phyloP scores from a whole-genome alignment of 139 green algal genomes.

The Chloropicon primus region DNA sequence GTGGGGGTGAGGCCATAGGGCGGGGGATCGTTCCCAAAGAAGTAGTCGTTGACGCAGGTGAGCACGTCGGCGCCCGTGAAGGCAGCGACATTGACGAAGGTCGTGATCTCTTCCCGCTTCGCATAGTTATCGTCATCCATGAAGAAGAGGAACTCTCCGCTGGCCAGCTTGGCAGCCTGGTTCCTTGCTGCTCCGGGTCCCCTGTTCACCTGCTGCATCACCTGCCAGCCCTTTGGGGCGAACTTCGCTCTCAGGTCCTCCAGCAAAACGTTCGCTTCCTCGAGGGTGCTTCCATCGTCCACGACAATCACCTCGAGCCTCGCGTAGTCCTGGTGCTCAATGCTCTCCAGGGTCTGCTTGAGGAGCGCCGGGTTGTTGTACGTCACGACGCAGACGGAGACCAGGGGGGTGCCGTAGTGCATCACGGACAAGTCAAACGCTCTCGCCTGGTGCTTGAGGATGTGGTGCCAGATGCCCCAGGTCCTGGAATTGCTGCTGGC shows the following conservation, averaged over 20 bases:
- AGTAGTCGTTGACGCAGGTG: slow-evolving; percentile 20
- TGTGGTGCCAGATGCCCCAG: slow-evolving; percentile 17
- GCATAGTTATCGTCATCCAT: slow-evolving; percentile 18
- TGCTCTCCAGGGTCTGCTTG: slow-evolving; percentile 12
- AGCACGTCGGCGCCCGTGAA: slow-evolving; percentile 15
- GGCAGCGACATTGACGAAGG: slow-evolving; percentile 10
- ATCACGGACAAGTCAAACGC: not conserved
- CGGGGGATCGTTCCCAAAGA: slow-evolving; percentile 10
- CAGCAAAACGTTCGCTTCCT: slow-evolving; percentile 13
- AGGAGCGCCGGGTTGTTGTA: slow-evolving; percentile 20
- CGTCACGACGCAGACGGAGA: slow-evolving; percentile 21
- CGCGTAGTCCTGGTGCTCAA: slow-evolving; percentile 13
- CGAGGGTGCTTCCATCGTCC: slow-evolving; percentile 13
- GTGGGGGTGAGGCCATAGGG: not conserved
- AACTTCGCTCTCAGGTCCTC: not conserved
- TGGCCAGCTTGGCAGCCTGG: slow-evolving; percentile 7
- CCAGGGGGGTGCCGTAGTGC: slow-evolving; percentile 9
- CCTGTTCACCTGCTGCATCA: slow-evolving; percentile 12
- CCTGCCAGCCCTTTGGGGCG: not conserved
- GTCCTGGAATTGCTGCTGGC: not conserved
- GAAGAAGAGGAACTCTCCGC: slow-evolving; percentile 14
- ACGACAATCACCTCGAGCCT: slow-evolving; percentile 17
- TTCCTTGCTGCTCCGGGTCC: slow-evolving; percentile 16
- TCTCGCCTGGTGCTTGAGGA: slow-evolving; percentile 1
- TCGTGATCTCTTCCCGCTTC: slow-evolving; percentile 8